These are phyloP conservation scores for Raphanus sativus DNA, from an alignment of 345 rosid genomes.

Conservation along the genomic window DNA sequence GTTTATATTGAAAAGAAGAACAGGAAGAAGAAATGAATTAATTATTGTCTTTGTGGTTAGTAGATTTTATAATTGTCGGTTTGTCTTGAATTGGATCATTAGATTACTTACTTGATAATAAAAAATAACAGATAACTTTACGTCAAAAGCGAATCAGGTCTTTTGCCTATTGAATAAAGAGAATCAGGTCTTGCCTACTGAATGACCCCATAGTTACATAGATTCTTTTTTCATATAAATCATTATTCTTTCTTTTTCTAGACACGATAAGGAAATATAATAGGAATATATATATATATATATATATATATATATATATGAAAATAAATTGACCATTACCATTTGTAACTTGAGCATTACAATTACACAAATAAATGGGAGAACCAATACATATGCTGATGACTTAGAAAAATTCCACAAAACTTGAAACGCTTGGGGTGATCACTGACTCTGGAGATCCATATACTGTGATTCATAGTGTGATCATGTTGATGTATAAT, in stretches of 20 bases:
- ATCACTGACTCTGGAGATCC: slow-evolving; percentile 21
- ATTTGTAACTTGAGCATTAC: too few species aligned
- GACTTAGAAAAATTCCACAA: too few species aligned
- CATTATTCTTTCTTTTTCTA: too few species aligned
- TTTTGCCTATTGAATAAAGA: neutral
- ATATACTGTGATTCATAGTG: slow-evolving; percentile 13
- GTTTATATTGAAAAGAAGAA: neutral
- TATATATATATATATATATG: too few species aligned
- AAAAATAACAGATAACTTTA: neutral
- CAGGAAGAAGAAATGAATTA: neutral
- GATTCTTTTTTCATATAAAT: too few species aligned
- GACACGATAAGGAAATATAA: too few species aligned
- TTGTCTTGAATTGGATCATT: neutral
- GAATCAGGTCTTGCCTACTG: too few species aligned
- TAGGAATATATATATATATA: too few species aligned
- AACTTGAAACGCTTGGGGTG: neutral
- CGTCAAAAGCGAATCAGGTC: neutral
- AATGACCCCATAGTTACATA: neutral
- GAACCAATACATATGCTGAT: too few species aligned
- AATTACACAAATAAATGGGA: too few species aligned
- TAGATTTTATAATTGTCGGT: neutral
- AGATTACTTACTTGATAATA: neutral
- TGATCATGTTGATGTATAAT: slow-evolving; percentile 33
- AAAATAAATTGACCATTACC: too few species aligned
- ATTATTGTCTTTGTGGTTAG: neutral